Conservation (phyloP, 78 protist species). For the Guillardia theta region DNA sequence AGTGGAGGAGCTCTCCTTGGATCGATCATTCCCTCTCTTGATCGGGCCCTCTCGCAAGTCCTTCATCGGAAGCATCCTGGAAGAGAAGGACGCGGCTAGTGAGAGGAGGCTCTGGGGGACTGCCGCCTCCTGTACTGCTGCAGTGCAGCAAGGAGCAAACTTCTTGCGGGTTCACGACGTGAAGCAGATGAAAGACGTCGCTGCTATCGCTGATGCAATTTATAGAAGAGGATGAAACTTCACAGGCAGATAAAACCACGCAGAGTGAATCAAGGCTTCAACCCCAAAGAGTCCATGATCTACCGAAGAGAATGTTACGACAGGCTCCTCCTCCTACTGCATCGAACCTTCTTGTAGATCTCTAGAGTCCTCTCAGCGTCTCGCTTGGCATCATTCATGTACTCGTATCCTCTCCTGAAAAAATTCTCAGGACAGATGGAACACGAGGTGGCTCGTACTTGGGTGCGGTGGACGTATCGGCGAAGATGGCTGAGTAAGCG, state of each 20-base stretch:
- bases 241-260: no score
- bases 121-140: neutral
- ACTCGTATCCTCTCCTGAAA: neutral
- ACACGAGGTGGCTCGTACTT: neutral
- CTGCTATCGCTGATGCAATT: neutral
- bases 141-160: neutral
- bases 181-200: neutral
- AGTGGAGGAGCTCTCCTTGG: no score
- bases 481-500: neutral
- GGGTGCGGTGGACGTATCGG: neutral
- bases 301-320: no score
- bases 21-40: conserved; percentile 56
- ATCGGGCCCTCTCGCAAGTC: conserved; percentile 74
- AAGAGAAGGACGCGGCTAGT: neutral
- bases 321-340: no score
- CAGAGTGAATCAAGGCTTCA: no score
- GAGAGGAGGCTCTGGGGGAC: neutral
- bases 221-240: neutral
- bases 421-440: neutral
- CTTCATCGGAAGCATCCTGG: conserved; percentile 55
- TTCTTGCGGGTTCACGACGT: neutral
- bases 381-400: neutral
- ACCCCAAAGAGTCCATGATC: no score
- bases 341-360: neutral
- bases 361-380: neutral